A percentile compares a stretch with the other conserved stretches of the same genome.
Evolutionary conservation across 306 rosid genomes (phyloP).

Genomic region (Echinosophora koreensis): DNA sequence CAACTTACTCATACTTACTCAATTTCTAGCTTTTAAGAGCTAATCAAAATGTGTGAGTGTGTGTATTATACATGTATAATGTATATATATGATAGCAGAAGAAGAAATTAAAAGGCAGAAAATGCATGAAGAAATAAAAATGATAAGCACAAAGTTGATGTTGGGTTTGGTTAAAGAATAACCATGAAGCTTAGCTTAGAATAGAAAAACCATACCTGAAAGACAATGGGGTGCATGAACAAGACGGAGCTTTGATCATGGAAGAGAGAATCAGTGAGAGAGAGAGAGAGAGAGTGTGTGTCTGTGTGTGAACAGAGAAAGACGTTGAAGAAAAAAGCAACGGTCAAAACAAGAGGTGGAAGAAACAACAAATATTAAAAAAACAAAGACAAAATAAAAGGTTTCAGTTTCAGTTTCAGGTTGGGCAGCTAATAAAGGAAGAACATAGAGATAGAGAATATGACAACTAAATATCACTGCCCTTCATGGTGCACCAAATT

Average conservation of each 20-base stretch:
- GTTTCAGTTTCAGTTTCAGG: constrained; percentile 39
- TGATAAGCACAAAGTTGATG: neutral
- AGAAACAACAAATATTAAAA: constrained; percentile 17
- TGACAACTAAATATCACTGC: constrained; percentile 36
- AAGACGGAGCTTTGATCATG: constrained; percentile 55
- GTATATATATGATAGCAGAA: neutral
- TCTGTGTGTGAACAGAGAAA: constrained; percentile 56
- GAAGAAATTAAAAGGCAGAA: constrained; percentile 22
- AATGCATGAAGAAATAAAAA: neutral
- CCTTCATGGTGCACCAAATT: constrained; percentile 43
- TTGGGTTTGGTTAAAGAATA: neutral
- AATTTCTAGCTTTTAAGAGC: neutral
- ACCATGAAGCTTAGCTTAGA: constrained; percentile 20
- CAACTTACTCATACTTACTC: neutral
- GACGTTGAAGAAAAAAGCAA: constrained; percentile 74
- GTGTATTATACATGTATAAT: no score
- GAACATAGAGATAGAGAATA: constrained; percentile 44
- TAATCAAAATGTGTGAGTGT: neutral
- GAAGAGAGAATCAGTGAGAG: constrained; percentile 48
- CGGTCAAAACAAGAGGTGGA: constrained; percentile 69
- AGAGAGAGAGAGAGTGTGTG: constrained; percentile 36
- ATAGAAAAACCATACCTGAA: constrained; percentile 58
- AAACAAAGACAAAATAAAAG: constrained; percentile 46
- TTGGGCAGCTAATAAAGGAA: constrained; percentile 59
- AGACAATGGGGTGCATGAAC: constrained; percentile 48